Conservation (phyloP, 257 asterid species). For the Misopates orontium region DNA sequence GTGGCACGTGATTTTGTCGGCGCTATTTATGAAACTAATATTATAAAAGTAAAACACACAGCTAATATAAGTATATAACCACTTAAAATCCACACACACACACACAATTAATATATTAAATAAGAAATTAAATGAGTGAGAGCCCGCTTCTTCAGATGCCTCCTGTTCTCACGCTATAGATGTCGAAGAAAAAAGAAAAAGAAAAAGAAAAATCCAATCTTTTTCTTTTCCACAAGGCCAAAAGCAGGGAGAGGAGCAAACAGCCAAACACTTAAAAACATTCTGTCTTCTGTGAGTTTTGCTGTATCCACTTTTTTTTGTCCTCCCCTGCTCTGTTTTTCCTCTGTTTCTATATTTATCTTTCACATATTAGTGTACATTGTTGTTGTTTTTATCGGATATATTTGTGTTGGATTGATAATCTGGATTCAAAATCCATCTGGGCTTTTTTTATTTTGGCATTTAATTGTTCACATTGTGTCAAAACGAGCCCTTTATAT, state of each 20-base stretch:
- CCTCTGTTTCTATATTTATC: constrained; percentile 3
- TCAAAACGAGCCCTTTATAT: constrained; percentile 3
- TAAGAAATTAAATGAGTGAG: background rate
- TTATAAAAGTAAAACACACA: no score
- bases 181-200: background rate
- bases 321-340: constrained; percentile 15
- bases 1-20: no score
- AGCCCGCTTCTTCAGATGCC: constrained; percentile 50
- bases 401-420: constrained; percentile 18
- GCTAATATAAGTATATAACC: no score
- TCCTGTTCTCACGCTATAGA: constrained; percentile 40
- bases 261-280: background rate
- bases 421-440: constrained; percentile 27
- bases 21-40: no score
- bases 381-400: background rate
- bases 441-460: constrained; percentile 30
- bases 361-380: background rate
- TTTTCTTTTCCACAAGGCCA: constrained; percentile 15
- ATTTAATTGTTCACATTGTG: constrained; percentile 6
- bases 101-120: background rate
- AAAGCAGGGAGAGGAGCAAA: no score
- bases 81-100: no score
- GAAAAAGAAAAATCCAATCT: constrained; percentile 20
- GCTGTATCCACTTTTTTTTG: background rate
- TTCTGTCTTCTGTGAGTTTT: constrained; percentile 21